Evolutionary conservation across 1,284 basidiomycete genomes (phyloP), one percentile per base, ranked within the genome.

Genomic region (Papiliotrema laurentii): DNA sequence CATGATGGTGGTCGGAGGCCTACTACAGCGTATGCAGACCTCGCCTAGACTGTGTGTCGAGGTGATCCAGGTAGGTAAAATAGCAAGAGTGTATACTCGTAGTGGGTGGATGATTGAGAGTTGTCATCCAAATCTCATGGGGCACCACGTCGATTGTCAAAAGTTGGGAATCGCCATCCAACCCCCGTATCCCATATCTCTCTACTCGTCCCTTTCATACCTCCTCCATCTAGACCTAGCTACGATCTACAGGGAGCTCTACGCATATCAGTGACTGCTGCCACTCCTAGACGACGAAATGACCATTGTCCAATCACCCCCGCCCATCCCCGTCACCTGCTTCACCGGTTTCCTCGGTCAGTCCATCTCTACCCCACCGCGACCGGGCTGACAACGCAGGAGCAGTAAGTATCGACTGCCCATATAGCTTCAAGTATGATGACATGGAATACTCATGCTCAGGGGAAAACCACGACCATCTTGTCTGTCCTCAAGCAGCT

Each of bases 401-500:
- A 18, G 66, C 68, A 38, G 69, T 69, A 49, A 49, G 66, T 53
- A 16, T 24, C 16, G 9, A 28, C 19, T 19, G n/a, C 10, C 2
- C 7, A 14, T 44, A 24, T 7, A 26, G 14, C 7, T 6, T 13
- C 14, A 5, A 47, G 34, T n/a, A n/a, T n/a, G n/a, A n/a, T n/a
- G n/a, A n/a, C n/a, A n/a, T n/a, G n/a, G n/a, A n/a, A n/a, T n/a
- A n/a, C 47, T 59, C 25, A 37, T 37, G 10, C 30, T 13, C 38
- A 73, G 69, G 76, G 76, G 44, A 77, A 77, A 54, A 77, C 76
- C 7, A 72, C 73, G 0, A 80, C 89, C 24, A 91, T 93, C 59
- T 80, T 92, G n/a, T 85, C 85, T 3, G 76, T 92, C 1, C 79
- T 92, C 1, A 82, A 84, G 2, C 82, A 83, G 56, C 77, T 93